phyloP scores from a whole-genome alignment of 2,329 filamentous ascomycete species.

The Alternaria brassicae region DNA sequence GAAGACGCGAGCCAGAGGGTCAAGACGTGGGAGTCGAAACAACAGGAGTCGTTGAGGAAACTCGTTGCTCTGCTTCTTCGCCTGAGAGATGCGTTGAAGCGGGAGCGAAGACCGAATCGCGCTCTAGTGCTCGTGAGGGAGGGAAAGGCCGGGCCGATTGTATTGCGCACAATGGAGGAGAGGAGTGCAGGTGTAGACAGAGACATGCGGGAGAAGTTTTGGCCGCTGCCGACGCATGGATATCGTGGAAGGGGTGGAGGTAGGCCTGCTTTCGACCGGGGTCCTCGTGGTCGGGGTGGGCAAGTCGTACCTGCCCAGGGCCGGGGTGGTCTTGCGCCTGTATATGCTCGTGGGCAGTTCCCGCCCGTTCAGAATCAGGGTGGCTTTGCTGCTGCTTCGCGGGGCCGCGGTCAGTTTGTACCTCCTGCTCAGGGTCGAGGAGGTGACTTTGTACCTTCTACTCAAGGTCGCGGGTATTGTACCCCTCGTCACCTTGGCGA shows the following conservation, averaged over 20 bases:
- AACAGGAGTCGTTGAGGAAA: slow-evolving; percentile 34
- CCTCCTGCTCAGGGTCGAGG: not conserved
- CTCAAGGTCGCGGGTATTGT: not conserved
- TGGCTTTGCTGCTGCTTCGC: not conserved
- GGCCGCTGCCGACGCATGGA: slow-evolving; percentile 11
- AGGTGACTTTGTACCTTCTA: not conserved
- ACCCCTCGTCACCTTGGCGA: not conserved
- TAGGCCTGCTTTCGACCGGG: not conserved
- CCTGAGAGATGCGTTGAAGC: slow-evolving; percentile 21
- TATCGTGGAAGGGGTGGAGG: not conserved
- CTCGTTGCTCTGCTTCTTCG: slow-evolving; percentile 26
- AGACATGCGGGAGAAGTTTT: slow-evolving; percentile 22
- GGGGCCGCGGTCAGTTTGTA: not conserved
- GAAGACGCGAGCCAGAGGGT: slow-evolving; percentile 28
- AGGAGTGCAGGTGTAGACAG: slow-evolving; percentile 18
- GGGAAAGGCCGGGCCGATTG: slow-evolving; percentile 22
- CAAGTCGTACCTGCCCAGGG: not conserved
- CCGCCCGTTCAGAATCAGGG: not conserved
- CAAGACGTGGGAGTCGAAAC: slow-evolving; percentile 29
- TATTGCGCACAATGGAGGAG: slow-evolving; percentile 26
- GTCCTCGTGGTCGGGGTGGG: not conserved
- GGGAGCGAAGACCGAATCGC: slow-evolving; percentile 23
- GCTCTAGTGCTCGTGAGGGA: slow-evolving; percentile 27
- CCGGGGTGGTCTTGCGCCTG: not conserved
- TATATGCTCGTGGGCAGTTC: not conserved